Conservation (phyloP, 2,329 filamentous ascomycete genomes). For the Fusarium burgessii region DNA sequence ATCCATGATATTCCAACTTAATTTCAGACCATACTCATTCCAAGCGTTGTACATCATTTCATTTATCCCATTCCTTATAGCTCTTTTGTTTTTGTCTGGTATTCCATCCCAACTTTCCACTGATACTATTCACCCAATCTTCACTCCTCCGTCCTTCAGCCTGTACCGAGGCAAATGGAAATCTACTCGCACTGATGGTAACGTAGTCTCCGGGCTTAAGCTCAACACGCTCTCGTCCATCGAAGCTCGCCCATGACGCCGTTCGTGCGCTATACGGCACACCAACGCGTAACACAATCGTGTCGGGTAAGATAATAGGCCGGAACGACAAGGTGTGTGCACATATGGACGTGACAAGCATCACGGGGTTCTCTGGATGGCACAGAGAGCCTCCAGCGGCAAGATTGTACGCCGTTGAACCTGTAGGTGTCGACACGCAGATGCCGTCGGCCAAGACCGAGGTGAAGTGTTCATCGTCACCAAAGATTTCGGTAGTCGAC, state of each 20-base stretch:
- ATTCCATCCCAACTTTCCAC: conserved; percentile 84
- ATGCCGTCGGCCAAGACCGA: conserved; percentile 93
- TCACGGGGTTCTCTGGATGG: conserved; percentile 96
- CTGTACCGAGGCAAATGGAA: conserved; percentile 83
- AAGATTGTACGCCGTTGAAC: conserved; percentile 94
- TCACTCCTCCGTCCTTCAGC: conserved; percentile 75
- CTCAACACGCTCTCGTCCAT: conserved; percentile 90
- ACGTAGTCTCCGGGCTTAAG: conserved; percentile 84
- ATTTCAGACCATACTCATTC: neutral
- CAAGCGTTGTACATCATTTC: conserved; percentile 3
- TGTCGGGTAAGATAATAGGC: conserved; percentile 96
- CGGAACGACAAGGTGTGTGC: conserved; percentile 95
- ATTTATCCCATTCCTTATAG: conserved; percentile 62
- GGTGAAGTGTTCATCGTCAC: conserved; percentile 95
- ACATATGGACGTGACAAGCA: conserved; percentile 93
- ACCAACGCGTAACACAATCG: conserved; percentile 90
- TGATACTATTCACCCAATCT: conserved; percentile 87
- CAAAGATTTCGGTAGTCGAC: conserved; percentile 92
- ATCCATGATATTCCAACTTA: neutral
- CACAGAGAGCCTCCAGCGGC: conserved; percentile 95
- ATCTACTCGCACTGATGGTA: conserved; percentile 83
- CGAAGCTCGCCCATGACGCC: conserved; percentile 96
- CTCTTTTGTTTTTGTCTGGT: conserved; percentile 81
- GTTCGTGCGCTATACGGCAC: conserved; percentile 95
- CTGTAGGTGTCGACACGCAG: conserved; percentile 93